Evolutionary conservation across 2,329 filamentous ascomycete species (phyloP).

Genomic region (Scedosporium apiospermum): DNA sequence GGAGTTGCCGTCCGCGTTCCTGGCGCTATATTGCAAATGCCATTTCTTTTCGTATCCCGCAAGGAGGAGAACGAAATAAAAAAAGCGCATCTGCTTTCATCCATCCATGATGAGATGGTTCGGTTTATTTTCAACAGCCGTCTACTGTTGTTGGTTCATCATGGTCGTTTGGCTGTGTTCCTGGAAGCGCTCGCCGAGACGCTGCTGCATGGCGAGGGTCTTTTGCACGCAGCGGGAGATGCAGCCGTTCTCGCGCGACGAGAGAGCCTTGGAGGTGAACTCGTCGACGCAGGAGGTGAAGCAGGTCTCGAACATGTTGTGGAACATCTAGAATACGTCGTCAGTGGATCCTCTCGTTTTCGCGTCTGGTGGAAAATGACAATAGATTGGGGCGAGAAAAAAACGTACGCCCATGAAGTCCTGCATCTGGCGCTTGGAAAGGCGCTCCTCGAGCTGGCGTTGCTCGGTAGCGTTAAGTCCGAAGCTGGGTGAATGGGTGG

Average conservation of each 20-base stretch:
- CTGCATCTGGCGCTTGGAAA: conserved; percentile 98
- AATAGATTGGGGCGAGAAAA: conserved; percentile 1
- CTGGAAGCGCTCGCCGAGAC: conserved; percentile 83
- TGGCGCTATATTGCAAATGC: too few relatives aligned
- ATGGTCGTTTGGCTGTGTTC: conserved; percentile 56
- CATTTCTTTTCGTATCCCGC: too few relatives aligned
- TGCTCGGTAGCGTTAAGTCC: conserved; percentile 51
- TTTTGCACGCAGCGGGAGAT: conserved; percentile 94
- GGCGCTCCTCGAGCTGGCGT: conserved; percentile 84
- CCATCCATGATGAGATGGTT: background rate
- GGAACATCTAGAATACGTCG: conserved; percentile 37
- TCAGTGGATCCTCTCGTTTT: background rate
- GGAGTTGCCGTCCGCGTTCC: too few relatives aligned
- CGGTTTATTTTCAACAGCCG: background rate
- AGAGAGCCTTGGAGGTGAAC: conserved; percentile 94
- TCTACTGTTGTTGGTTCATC: conserved; percentile 28
- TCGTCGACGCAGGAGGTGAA: conserved; percentile 97
- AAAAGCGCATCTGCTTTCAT: too few relatives aligned
- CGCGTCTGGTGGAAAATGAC: background rate
- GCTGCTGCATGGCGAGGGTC: conserved; percentile 83
- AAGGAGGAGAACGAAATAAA: too few relatives aligned
- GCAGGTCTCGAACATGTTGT: conserved; percentile 72
- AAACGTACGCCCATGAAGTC: conserved; percentile 89
- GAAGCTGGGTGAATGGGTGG: conserved; percentile 5
- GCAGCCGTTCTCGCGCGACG: conserved; percentile 80